Conservation (phyloP, 2,329 filamentous ascomycete genomes). For the Zymoseptoria crescenta region DNA sequence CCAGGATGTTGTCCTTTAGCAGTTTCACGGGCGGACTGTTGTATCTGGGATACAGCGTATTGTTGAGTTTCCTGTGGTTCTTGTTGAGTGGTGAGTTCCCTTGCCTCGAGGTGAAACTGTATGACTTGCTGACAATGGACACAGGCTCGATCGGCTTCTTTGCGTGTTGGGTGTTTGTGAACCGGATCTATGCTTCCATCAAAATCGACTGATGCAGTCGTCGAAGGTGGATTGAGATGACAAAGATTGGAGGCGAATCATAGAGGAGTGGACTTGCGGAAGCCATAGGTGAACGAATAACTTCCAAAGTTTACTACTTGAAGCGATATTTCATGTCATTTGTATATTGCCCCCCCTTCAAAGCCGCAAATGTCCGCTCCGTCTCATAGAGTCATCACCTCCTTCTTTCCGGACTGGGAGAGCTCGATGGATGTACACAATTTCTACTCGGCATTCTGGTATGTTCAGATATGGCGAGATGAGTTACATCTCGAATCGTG, state of each 20-base stretch:
- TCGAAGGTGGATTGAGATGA: background rate
- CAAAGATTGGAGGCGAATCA: too few relatives aligned
- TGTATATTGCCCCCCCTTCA: too few relatives aligned
- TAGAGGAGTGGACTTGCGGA: too few relatives aligned
- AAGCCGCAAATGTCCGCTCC: too few relatives aligned
- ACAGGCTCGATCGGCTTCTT: conserved; percentile 92
- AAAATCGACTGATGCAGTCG: conserved; percentile 69
- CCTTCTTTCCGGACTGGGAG: conserved; percentile 46
- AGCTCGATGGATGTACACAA: conserved; percentile 50
- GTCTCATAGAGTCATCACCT: too few relatives aligned
- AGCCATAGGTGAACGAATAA: too few relatives aligned
- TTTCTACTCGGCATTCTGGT: conserved; percentile 43
- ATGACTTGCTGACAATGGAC: conserved; percentile 11
- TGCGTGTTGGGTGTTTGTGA: conserved; percentile 86
- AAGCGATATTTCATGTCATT: too few relatives aligned
- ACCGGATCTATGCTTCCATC: conserved; percentile 93
- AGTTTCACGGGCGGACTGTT: conserved; percentile 80
- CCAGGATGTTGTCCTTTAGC: conserved; percentile 77
- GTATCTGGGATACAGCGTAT: conserved; percentile 84
- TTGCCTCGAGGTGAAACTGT: background rate
- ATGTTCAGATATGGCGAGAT: background rate
- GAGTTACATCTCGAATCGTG: background rate
- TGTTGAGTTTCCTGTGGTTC: conserved; percentile 87
- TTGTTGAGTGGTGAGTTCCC: conserved; percentile 74
- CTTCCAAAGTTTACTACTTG: too few relatives aligned